Evolutionary conservation across 768 basidiomycete species (phyloP), one percentile per base, ranked within the genome.

Genomic region (Termitomyces sp.): DNA sequence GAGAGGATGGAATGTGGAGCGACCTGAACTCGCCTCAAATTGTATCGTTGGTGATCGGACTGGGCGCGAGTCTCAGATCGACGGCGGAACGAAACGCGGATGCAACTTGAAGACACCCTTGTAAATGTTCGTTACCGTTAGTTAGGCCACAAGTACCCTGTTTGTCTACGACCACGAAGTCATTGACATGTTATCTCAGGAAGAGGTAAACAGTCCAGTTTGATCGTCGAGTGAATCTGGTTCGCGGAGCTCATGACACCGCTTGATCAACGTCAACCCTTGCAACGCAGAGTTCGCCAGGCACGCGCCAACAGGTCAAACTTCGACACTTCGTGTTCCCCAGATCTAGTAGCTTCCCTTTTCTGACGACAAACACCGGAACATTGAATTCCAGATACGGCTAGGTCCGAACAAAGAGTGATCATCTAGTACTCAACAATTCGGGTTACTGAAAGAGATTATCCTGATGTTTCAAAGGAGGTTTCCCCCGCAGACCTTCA

Each of bases 361-460:
- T 77, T 65, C 47, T 55, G 58, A 53, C 65, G 70, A 70, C 65
- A 70, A 68, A 74, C 33, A 33, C 49, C 79, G 77, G 76, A 78
- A 76, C 79, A 75, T 74, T 72, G 75, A 68, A 71, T 77, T 72
- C 78, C 75, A 68, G 69, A 73, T 81, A 75, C 77, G 76, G 79
- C 77, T 75, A 81, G 76, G 76, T 67, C 73, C 72, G 74, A 76
- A 72, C 66, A 70, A 70, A 70, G 61, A 69, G 68, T 62, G 65
- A 68, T 63, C 63, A 70, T 63, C 66, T 66, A 67, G 70, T 71
- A 69, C 72, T 71, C 69, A 73, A 73, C 72, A 65, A 67, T 71
- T 72, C 70, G 69, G 72, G 68, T 59, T 63, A 67, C 67, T 58
- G 61, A 64, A 66, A 64, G 64, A 64, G 62, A 66, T 63, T 60